Evolutionary conservation across 495 filamentous ascomycete species (phyloP).

Genomic region (Hyphodiscus hymeniophilus): DNA sequence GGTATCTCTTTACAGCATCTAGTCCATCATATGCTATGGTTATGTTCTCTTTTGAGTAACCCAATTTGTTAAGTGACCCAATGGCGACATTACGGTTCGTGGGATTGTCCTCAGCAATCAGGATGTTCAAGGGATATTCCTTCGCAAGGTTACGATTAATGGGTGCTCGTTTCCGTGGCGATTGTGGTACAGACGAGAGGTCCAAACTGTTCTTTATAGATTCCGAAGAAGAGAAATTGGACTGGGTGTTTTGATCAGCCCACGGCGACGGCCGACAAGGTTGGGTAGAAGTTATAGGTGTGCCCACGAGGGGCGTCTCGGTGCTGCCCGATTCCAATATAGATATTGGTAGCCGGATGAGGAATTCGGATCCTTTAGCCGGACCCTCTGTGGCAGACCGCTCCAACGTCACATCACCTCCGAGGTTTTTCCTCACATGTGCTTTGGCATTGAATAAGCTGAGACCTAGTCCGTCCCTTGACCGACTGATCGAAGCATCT

Average conservation of each 20-base stretch:
- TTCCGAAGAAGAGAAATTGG: neutral
- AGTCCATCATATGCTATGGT: slow-evolving; percentile 64
- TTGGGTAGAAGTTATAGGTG: neutral
- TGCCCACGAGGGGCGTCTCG: slow-evolving; percentile 11
- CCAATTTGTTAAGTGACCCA: slow-evolving; percentile 61
- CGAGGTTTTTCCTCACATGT: slow-evolving; percentile 58
- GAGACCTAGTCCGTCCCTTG: slow-evolving; percentile 65
- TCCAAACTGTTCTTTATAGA: neutral
- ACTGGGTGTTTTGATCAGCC: neutral
- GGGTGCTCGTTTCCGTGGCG: slow-evolving; percentile 19
- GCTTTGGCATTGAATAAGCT: slow-evolving; percentile 73
- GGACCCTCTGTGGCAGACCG: slow-evolving; percentile 62
- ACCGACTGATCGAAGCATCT: slow-evolving; percentile 64
- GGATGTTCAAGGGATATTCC: slow-evolving; percentile 57
- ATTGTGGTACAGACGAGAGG: slow-evolving; percentile 8
- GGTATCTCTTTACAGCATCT: slow-evolving; percentile 63
- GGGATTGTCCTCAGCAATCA: slow-evolving; percentile 74
- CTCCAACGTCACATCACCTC: slow-evolving; percentile 63
- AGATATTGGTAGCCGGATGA: slow-evolving; percentile 53
- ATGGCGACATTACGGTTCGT: slow-evolving; percentile 71
- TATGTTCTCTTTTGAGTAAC: slow-evolving; percentile 47
- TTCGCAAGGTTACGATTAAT: slow-evolving; percentile 41
- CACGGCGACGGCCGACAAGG: slow-evolving; percentile 9
- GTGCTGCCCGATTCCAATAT: slow-evolving; percentile 1
- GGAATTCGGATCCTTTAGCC: slow-evolving; percentile 62